Conservation (phyloP, 106 monocot species). For the Cymbidium sinense region DNA sequence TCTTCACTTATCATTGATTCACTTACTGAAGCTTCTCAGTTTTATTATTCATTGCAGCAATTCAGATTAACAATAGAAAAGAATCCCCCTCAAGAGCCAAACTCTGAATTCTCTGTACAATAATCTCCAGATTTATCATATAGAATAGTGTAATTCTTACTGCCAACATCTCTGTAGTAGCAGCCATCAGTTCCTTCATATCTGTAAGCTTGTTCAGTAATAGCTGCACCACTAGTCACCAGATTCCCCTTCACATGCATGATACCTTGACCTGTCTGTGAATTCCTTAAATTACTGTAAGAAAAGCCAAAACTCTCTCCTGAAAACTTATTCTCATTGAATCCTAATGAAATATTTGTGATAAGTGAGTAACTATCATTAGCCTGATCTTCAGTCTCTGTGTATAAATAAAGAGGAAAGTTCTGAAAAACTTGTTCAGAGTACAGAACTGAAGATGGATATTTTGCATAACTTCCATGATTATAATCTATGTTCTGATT, state of each 20-base stretch:
- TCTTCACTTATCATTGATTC: too few species aligned
- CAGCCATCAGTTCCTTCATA: conserved; percentile 84
- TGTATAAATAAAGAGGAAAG: conserved; percentile 60
- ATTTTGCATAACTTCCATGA: conserved; percentile 34
- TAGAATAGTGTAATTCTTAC: conserved; percentile 72
- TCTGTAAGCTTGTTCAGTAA: conserved; percentile 54
- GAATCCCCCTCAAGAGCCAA: not conserved
- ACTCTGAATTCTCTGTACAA: conserved; percentile 16
- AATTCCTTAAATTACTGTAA: conserved; percentile 38
- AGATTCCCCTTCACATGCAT: conserved; percentile 65
- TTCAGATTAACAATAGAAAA: too few species aligned
- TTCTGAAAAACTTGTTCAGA: conserved; percentile 41
- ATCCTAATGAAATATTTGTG: conserved; percentile 46
- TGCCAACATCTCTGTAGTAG: conserved; percentile 85
- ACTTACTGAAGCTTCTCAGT: too few species aligned
- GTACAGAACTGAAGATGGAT: conserved; percentile 30
- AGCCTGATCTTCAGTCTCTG: conserved; percentile 24
- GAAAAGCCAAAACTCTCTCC: conserved; percentile 47
- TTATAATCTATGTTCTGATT: conserved; percentile 67
- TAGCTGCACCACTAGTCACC: conserved; percentile 39
- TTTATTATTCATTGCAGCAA: too few species aligned
- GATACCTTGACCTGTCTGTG: conserved; percentile 41
- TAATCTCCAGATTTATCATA: conserved; percentile 38
- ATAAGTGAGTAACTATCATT: conserved; percentile 30
- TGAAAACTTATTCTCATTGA: conserved; percentile 48